These are phyloP conservation scores for Erythrophleum fordii DNA, from an alignment of 306 rosid genomes.

Conservation along the genomic window DNA sequence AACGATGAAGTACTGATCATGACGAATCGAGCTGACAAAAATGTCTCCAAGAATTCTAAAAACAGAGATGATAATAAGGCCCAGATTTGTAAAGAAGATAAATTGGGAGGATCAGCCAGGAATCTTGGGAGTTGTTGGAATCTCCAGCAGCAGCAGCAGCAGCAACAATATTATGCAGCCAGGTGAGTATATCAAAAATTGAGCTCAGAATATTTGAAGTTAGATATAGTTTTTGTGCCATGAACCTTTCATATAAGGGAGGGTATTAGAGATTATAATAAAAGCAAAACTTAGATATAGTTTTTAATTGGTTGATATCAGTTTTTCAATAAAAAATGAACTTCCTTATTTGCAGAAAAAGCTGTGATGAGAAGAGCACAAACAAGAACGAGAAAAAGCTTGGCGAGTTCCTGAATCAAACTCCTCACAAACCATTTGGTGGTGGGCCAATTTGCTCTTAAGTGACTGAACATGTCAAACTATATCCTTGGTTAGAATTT, in stretches of 20 bases:
- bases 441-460: constrained; percentile 60
- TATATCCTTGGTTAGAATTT: neutral
- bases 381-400: constrained; percentile 40
- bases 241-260: too few species aligned
- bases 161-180: constrained; percentile 13
- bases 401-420: constrained; percentile 28
- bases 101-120: constrained; percentile 21
- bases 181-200: constrained; percentile 13
- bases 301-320: too few species aligned
- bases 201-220: neutral
- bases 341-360: constrained; percentile 43
- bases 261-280: too few species aligned
- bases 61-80: constrained; percentile 5
- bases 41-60: neutral
- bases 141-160: constrained; percentile 17
- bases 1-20: constrained; percentile 51
- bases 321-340: neutral
- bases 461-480: constrained; percentile 30
- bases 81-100: constrained; percentile 24
- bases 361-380: constrained; percentile 35
- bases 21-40: constrained; percentile 32
- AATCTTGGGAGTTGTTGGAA: neutral
- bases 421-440: constrained; percentile 48
- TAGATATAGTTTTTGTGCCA: too few species aligned
- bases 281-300: too few species aligned